phyloP scores from a whole-genome alignment of 208 protist genomes.

The Acanthamoeba castellanii region DNA sequence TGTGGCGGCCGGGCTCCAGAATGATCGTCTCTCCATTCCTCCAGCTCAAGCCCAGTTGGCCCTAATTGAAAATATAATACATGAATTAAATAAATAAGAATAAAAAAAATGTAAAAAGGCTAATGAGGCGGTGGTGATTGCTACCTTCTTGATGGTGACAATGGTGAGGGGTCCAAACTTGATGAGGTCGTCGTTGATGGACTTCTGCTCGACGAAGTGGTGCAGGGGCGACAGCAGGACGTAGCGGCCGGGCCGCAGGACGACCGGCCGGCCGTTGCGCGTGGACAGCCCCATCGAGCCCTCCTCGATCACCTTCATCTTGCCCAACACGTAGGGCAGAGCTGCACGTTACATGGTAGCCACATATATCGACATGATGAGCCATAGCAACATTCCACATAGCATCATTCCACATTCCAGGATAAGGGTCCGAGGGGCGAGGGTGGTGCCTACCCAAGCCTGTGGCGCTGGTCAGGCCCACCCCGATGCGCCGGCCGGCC shows the following conservation, averaged over 20 bases:
- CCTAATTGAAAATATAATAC: too few species aligned
- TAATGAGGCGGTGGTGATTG: too few species aligned
- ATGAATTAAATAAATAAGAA: too few species aligned
- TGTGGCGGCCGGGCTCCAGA: neutral
- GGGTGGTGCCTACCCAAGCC: too few species aligned
- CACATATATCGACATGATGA: too few species aligned
- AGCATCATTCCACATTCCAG: too few species aligned
- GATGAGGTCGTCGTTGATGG: constrained; percentile 30
- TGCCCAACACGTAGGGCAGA: neutral
- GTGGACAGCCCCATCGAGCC: neutral
- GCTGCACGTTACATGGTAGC: neutral
- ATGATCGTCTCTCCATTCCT: constrained; percentile 18
- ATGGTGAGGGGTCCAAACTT: neutral
- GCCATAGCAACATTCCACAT: too few species aligned
- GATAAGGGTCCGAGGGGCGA: too few species aligned
- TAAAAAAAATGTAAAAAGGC: neutral
- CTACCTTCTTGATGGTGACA: constrained; percentile 23
- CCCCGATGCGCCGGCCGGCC: neutral
- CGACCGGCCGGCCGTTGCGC: neutral
- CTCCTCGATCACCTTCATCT: neutral
- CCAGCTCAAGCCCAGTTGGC: constrained; percentile 18
- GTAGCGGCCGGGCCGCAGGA: neutral
- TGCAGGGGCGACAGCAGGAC: neutral
- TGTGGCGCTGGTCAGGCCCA: too few species aligned
- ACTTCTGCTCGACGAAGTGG: neutral